Base-by-base conservation (phyloP, 495 filamentous ascomycete species). In the Xylaria venustula region DNA sequence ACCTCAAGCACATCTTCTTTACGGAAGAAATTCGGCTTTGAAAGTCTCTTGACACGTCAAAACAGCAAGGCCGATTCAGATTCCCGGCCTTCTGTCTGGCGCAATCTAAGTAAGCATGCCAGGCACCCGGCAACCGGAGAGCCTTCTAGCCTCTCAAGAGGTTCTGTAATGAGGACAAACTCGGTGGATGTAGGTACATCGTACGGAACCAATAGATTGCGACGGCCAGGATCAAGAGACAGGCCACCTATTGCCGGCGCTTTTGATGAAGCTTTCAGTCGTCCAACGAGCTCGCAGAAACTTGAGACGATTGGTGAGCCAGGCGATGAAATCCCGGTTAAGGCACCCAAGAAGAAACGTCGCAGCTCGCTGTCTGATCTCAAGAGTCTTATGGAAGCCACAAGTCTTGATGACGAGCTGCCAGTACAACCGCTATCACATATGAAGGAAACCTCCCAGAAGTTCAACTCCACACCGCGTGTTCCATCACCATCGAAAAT, bases 301-400 rank as follows among this genome's bases (percentile, higher is more conserved):
- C 70, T 71, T 28, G 73, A 82, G 60, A 80, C 79, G 2, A 82
- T 84, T 60, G 79, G 80, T 12, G 78, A 79, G 58, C 81, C 80
- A 22, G 76, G 70, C 54, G 78, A 77, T 49, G 64, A 73, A 41
- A 54, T 64, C 0, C 62, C 70, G n/a, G 61, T 65, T 30, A 84
- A 79, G 57, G 67, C 77, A 34, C 60, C 81, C 69, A 81, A 87
- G 65, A 91, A 88, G 75, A 97, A 95, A 76, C 82, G 94, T 61
- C 87, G 94, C 64, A 96, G 92, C 73, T 97, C 93, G 22, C 75
- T 98, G 22, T 96, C 92, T 15, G 94, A 98, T 68, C 77, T 98
- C 26, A 89, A 90, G 67, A 79, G 78, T 42, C 77, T 82, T 5
- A 83, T 88, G 70, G 78, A 73, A 12, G 69, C 74, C 8, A 67